A percentile compares a stretch with the other conserved stretches of the same genome.
phyloP scores from a whole-genome alignment of 2,329 filamentous ascomycete species.

The Stagonosporopsis rhizophila region DNA sequence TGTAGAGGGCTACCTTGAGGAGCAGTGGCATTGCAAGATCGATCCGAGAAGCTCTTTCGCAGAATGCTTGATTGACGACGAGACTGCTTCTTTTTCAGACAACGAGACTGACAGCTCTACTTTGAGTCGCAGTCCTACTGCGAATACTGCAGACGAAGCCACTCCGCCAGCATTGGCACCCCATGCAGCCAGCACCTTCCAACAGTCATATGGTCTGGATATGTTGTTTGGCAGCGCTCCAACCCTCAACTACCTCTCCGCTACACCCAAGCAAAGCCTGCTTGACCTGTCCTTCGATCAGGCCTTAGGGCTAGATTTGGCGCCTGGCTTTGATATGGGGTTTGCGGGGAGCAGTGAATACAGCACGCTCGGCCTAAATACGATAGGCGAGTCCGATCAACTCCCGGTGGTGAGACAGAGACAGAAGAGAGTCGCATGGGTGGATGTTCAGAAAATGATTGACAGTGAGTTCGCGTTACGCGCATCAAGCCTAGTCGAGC shows the following conservation, averaged over 20 bases:
- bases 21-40: slow-evolving; percentile 67
- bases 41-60: slow-evolving; percentile 67
- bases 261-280: slow-evolving; percentile 20
- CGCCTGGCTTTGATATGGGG: slow-evolving; percentile 34
- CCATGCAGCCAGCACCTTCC: background rate
- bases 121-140: slow-evolving; percentile 7
- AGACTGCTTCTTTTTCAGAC: slow-evolving; percentile 13
- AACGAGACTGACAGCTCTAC: slow-evolving; percentile 8
- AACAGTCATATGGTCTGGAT: slow-evolving; percentile 34
- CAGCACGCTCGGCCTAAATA: slow-evolving; percentile 20
- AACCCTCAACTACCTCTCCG: slow-evolving; percentile 4
- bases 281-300: slow-evolving; percentile 40
- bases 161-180: background rate
- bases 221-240: slow-evolving; percentile 23
- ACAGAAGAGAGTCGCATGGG: slow-evolving; percentile 48
- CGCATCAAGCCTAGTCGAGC: background rate
- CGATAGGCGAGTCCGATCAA: slow-evolving; percentile 27
- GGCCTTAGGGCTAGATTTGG: slow-evolving; percentile 44
- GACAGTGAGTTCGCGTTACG: slow-evolving; percentile 49
- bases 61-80: slow-evolving; percentile 52
- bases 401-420: slow-evolving; percentile 33
- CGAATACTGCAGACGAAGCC: slow-evolving; percentile 4
- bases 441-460: slow-evolving; percentile 54
- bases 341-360: slow-evolving; percentile 21
- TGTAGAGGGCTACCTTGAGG: slow-evolving; percentile 74